A percentile compares a stretch with the other conserved stretches of the same genome.
Evolutionary conservation across 73 alveolate genomes (phyloP).

Genomic region (Paramecium biaurelia): DNA sequence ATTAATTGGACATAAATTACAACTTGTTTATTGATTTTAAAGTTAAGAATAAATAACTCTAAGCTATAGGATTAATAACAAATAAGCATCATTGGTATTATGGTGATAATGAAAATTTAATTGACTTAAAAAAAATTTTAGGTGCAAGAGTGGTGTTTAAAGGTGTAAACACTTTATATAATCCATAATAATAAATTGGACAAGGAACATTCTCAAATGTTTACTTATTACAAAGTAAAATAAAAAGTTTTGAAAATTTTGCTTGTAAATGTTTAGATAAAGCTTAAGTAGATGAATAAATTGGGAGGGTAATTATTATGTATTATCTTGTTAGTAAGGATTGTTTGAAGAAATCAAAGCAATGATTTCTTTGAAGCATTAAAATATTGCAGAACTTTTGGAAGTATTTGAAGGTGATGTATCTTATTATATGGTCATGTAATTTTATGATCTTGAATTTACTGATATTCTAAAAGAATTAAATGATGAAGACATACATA

Average conservation of each 20-base stretch:
- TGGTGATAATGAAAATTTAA: neutral
- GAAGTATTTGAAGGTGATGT: conserved; percentile 42
- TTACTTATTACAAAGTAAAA: neutral
- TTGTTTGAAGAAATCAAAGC: neutral
- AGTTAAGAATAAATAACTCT: neutral
- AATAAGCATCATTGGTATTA: conserved; percentile 34
- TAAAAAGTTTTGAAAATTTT: neutral
- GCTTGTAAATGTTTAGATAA: conserved; percentile 11
- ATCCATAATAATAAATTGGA: conserved; percentile 11
- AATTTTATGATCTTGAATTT: neutral
- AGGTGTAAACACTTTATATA: conserved; percentile 3
- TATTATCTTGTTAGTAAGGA: neutral
- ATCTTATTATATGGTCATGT: neutral
- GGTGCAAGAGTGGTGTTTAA: neutral
- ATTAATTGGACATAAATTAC: neutral
- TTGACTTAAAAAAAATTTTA: neutral
- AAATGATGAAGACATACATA: neutral
- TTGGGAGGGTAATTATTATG: neutral
- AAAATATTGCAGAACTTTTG: neutral
- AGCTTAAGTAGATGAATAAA: neutral
- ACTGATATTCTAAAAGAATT: neutral
- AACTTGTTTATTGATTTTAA: neutral
- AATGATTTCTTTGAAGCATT: neutral
- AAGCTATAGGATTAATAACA: neutral
- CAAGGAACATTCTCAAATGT: conserved; percentile 45